Evolutionary conservation across 345 rosid species (phyloP).

Genomic region (Lepidium africanum): DNA sequence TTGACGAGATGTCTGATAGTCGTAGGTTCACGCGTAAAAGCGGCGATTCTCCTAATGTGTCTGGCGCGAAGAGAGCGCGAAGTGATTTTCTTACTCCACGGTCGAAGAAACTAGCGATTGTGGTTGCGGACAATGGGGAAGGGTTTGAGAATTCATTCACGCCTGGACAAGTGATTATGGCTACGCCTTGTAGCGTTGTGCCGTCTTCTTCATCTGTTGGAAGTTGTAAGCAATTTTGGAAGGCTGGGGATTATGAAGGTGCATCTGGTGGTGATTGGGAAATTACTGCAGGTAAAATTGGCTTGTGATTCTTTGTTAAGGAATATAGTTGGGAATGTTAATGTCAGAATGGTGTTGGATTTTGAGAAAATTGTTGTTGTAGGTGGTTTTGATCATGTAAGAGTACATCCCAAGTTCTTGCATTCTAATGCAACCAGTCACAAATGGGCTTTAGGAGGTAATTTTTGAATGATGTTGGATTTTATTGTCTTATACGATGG

Average conservation of each 20-base stretch:
- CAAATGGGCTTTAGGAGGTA: conserved; percentile 99
- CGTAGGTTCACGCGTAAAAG: background rate
- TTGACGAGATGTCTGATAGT: background rate
- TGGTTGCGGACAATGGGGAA: conserved; percentile 29
- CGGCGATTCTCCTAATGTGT: background rate
- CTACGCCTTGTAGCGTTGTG: background rate
- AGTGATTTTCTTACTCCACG: background rate
- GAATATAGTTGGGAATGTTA: background rate
- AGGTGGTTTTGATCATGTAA: conserved; percentile 86
- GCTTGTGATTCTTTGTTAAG: background rate
- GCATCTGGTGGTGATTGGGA: conserved; percentile 43
- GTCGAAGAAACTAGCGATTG: conserved; percentile 24
- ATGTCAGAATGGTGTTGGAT: background rate
- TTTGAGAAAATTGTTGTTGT: background rate
- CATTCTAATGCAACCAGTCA: conserved; percentile 98
- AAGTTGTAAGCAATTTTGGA: conserved; percentile 72
- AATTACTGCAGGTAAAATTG: conserved; percentile 37
- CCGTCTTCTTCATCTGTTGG: background rate
- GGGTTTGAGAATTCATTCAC: conserved; percentile 33
- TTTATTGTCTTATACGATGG: background rate
- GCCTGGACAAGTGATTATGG: background rate
- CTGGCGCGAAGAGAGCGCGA: conserved; percentile 17
- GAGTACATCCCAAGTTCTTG: conserved; percentile 92
- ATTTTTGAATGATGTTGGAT: background rate
- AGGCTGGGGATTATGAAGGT: conserved; percentile 90